A percentile compares a stretch with the other conserved stretches of the same genome.
Conservation (phyloP, 805 yeast species). For the Zygosaccharomyces gambellarensis region DNA sequence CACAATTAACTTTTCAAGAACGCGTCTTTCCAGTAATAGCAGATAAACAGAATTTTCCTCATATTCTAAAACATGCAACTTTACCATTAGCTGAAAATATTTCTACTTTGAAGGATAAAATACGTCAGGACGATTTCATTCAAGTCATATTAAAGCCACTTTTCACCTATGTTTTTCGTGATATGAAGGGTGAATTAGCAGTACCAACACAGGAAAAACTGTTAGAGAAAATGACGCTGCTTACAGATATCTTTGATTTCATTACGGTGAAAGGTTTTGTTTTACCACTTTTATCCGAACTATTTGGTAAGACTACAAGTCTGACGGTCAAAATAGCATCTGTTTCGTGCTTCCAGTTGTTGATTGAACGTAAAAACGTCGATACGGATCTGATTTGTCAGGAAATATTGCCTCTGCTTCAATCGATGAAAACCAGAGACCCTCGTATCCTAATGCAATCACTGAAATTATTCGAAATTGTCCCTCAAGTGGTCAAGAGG, state of each 20-base stretch:
- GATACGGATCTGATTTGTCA: conserved; percentile 72
- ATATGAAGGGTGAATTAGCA: conserved; percentile 19
- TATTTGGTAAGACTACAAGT: conserved; percentile 81
- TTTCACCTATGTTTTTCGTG: conserved; percentile 24
- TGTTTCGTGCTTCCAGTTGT: conserved; percentile 50
- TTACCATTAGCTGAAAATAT: conserved; percentile 46
- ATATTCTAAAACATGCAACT: conserved; percentile 24
- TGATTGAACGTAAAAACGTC: conserved; percentile 56
- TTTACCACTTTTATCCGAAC: conserved; percentile 65
- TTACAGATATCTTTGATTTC: conserved; percentile 52
- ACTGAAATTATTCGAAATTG: conserved; percentile 39
- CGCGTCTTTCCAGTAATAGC: conserved; percentile 46
- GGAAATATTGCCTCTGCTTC: conserved; percentile 73
- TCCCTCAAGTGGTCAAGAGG: conserved; percentile 40
- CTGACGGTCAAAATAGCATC: conserved; percentile 71
- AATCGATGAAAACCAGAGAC: conserved; percentile 72
- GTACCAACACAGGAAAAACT: conserved; percentile 48
- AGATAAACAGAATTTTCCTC: conserved; percentile 16
- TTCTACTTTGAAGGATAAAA: conserved; percentile 42
- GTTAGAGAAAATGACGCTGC: conserved; percentile 39
- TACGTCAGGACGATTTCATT: conserved; percentile 50
- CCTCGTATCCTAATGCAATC: conserved; percentile 53
- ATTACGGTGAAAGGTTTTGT: conserved; percentile 67
- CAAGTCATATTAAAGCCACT: conserved; percentile 29
- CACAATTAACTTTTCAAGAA: conserved; percentile 75